Base-by-base conservation (phyloP, 176 grass and related monocot species). In the Oryza officinalis region DNA sequence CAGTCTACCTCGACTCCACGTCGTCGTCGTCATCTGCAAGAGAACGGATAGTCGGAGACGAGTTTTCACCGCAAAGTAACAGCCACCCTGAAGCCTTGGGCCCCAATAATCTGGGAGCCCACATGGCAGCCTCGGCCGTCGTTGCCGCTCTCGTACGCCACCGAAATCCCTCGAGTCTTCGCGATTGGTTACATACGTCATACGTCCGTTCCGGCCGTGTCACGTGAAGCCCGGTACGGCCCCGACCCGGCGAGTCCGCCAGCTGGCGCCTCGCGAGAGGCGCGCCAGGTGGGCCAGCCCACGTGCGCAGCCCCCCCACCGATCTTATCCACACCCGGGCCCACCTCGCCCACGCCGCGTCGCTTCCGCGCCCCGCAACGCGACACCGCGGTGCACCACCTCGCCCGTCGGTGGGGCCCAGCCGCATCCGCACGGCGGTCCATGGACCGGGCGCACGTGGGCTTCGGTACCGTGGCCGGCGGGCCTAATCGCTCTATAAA, bases 301-400 rank as follows among this genome's bases (percentile, higher is more conserved):
- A 86, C 79, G 79, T 86, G 88, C 37, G 12, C 68, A 28, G 52
- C 52, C 52, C 10, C 69, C 80, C 45, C 84, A 74, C 79, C 80
- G 88, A 75, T 75, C 84, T 87, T 90, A 90, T 90, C 88, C 80
- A 3, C 68, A 25, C 33, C 82, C 26, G 11, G 82, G 23, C 18
- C 33, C 78, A 44, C 22, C 57, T 57, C 9, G 1, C 25, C 32
- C 52, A 22, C 30, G 65, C 72, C 88, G 70, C 72, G 32, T 54
- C 37, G 67, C 80, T 40, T 78, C 46, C 27, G 14, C 18, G 1
- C 8, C 57, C 84, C 35, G 68, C 68, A 79, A 79, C 67, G 47
- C 47, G 73, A 66, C 83, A 70, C 74, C 38, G 25, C 20, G 72
- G 3, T 25, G 18, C 18, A n/a, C 43, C 40, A 63, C 71, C 54